Evolutionary conservation across 768 basidiomycete genomes (phyloP).

Genomic region (Psilocybe cyanescens): DNA sequence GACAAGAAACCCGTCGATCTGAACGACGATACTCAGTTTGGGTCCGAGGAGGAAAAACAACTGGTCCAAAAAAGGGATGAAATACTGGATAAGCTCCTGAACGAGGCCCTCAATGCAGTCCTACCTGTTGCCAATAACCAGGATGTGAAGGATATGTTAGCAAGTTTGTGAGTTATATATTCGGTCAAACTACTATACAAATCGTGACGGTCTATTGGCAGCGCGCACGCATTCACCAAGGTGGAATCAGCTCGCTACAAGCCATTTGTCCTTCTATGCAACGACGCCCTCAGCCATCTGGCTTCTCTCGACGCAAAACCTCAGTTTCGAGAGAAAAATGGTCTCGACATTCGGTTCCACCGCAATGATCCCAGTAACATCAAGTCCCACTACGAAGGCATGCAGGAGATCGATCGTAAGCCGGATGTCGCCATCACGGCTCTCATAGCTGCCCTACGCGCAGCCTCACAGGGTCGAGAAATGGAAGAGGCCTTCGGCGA

Average conservation of each 20-base stretch:
- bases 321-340: neutral
- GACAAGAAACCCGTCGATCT: neutral
- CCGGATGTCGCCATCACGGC: neutral
- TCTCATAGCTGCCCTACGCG: neutral
- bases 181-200: no score
- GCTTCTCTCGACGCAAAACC: neutral
- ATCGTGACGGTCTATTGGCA: neutral
- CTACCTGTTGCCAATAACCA: constrained; percentile 1
- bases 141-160: neutral
- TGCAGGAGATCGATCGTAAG: neutral
- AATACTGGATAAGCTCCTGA: neutral
- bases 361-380: neutral
- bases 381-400: neutral
- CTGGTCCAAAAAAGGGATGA: neutral
- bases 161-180: neutral
- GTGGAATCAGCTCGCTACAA: neutral
- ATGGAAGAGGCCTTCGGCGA: neutral
- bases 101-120: neutral
- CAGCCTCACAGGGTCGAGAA: neutral
- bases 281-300: neutral
- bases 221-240: neutral
- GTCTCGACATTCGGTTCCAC: neutral
- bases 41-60: neutral
- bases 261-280: neutral
- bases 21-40: neutral